Percentiles rank a stretch among this genome's conserved stretches.
phyloP scores from a whole-genome alignment of 768 basidiomycete species.

The Cubamyces sp. region DNA sequence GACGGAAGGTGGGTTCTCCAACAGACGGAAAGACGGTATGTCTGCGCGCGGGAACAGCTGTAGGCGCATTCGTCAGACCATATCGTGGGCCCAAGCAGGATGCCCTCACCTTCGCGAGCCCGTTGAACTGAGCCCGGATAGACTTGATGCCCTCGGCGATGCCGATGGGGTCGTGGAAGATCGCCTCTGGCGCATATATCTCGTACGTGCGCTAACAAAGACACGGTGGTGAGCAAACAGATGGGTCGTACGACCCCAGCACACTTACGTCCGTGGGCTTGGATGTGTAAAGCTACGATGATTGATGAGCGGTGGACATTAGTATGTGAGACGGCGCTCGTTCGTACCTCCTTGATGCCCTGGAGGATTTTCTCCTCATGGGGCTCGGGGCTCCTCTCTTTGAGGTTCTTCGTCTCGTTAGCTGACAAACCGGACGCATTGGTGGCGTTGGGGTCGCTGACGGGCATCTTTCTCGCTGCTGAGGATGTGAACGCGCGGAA shows the following conservation, averaged over 20 bases:
- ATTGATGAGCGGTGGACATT: too few relatives aligned
- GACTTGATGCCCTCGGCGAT: constrained; percentile 45
- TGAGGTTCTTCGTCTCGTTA: constrained; percentile 41
- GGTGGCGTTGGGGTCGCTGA: constrained; percentile 28
- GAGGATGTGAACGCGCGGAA: constrained; percentile 13
- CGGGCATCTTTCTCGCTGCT: constrained; percentile 25
- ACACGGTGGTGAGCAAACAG: neutral
- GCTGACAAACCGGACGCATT: constrained; percentile 48
- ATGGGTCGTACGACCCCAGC: neutral
- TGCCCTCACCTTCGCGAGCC: constrained; percentile 43
- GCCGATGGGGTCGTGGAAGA: constrained; percentile 52
- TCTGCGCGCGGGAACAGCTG: constrained; percentile 50
- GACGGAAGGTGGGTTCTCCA: constrained; percentile 44
- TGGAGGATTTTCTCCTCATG: constrained; percentile 43
- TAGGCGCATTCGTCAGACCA: too few relatives aligned
- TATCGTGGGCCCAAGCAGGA: neutral
- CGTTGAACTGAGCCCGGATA: constrained; percentile 49
- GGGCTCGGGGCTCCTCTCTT: constrained; percentile 40
- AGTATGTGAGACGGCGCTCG: constrained; percentile 9
- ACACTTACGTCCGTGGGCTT: constrained; percentile 40
- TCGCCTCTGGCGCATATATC: constrained; percentile 45
- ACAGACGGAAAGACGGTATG: constrained; percentile 45
- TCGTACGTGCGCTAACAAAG: constrained; percentile 43
- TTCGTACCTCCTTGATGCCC: constrained; percentile 46
- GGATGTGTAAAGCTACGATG: constrained; percentile 43